These are phyloP conservation scores for Phytophthora pluvialis DNA, from an alignment of 352 stramenopile species.

Conservation along the genomic window DNA sequence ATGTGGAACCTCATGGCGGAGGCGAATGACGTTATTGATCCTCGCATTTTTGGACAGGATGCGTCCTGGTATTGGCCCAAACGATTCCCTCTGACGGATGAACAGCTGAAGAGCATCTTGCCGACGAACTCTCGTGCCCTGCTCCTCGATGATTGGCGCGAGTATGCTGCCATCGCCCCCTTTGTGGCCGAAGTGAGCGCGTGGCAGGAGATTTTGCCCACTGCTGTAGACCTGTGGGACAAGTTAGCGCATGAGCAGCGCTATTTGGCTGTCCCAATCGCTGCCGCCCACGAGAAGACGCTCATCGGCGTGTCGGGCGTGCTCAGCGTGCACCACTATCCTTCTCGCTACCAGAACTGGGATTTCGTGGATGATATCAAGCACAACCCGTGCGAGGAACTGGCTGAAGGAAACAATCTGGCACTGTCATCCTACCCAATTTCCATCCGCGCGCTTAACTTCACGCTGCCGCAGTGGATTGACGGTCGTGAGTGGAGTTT, in stretches of 20 bases:
- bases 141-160: conserved; percentile 68
- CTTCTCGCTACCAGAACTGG: conserved; percentile 88
- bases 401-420: conserved; percentile 36
- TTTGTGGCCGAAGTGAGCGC: conserved; percentile 71
- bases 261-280: conserved; percentile 74
- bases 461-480: conserved; percentile 80
- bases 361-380: conserved; percentile 86
- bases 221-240: conserved; percentile 52
- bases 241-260: conserved; percentile 59
- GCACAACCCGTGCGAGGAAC: conserved; percentile 75
- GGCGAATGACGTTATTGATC: conserved; percentile 69
- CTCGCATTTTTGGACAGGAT: conserved; percentile 73
- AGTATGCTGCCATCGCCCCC: conserved; percentile 73
- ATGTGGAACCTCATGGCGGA: conserved; percentile 74
- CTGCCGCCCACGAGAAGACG: conserved; percentile 59
- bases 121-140: conserved; percentile 49
- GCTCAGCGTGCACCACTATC: conserved; percentile 81
- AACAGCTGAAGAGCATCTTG: conserved; percentile 46
- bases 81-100: conserved; percentile 43
- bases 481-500: conserved; percentile 81
- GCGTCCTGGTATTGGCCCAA: conserved; percentile 83
- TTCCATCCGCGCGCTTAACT: conserved; percentile 73
- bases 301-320: conserved; percentile 70
- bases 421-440: conserved; percentile 78
- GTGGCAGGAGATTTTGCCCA: conserved; percentile 58